These are phyloP conservation scores for Aspergillus brasiliensis DNA, from an alignment of 2,329 filamentous ascomycete species.

Conservation along the genomic window DNA sequence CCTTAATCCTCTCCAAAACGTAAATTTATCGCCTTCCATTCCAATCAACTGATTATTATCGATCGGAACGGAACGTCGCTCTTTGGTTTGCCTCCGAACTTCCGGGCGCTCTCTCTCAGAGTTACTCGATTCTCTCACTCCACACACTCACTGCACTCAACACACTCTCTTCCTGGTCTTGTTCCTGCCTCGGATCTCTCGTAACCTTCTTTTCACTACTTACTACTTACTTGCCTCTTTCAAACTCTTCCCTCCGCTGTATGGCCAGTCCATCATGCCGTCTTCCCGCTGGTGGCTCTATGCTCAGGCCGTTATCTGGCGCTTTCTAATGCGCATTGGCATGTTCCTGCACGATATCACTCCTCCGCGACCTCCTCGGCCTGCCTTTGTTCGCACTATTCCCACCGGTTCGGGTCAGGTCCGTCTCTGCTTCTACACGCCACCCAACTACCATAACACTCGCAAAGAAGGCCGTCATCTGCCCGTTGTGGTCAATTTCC, in stretches of 20 bases:
- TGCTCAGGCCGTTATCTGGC: slow-evolving; percentile 66
- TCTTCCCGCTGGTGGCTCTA: slow-evolving; percentile 61
- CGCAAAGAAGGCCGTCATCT: slow-evolving; percentile 48
- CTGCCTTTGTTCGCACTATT: slow-evolving; percentile 61
- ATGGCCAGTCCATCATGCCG: slow-evolving; percentile 25
- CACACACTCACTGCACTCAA: too few species aligned
- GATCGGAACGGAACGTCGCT: too few species aligned
- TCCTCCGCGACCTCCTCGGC: slow-evolving; percentile 61
- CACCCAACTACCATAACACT: slow-evolving; percentile 41
- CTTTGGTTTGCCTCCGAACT: neutral
- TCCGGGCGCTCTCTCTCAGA: neutral
- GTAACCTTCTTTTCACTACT: too few species aligned
- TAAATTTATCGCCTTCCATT: neutral
- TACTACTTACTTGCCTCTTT: neutral
- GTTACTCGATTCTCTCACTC: neutral
- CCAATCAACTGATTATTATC: neutral
- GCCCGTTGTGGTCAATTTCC: slow-evolving; percentile 64
- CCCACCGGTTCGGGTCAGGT: slow-evolving; percentile 54
- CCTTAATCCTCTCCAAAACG: neutral
- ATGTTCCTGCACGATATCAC: slow-evolving; percentile 69
- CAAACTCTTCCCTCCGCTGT: neutral
- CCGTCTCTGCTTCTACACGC: slow-evolving; percentile 63
- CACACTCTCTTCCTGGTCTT: neutral
- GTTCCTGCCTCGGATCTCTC: neutral
- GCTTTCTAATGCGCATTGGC: slow-evolving; percentile 67